Base-by-base conservation (phyloP, 306 rosid genomes). In the Purshia tridentata region DNA sequence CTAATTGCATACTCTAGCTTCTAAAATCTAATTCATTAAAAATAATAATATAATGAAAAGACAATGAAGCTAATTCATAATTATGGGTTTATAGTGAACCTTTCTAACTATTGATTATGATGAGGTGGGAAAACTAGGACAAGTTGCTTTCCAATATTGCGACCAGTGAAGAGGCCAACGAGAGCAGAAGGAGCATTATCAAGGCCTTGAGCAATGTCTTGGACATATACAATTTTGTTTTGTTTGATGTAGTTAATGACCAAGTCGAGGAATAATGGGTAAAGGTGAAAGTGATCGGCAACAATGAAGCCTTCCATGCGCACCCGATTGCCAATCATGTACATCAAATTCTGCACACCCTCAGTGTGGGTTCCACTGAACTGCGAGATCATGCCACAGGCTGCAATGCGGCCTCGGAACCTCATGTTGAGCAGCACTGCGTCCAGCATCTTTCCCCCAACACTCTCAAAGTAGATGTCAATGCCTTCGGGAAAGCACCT, bases 141-240 rank as follows among this genome's bases (percentile, higher is more conserved):
- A 0, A 75, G 76, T 60, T 81, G 81, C 69, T 78, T 84, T 14
- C 77, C 41, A 0, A 12, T 23, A 11, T 61, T 63, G 16, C 45
- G 51, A 12, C 68, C 50, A 11, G 40, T 29, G 5, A 15, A 64
- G 46, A 57, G 56, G 11, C 67, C 65, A 0, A 42, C 56, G 35
- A 53, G 13, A 44, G 61, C 69, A 1, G 49, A 20, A 1, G 77
- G 76, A 18, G 42, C 75, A 0, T 48, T 22, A 9, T 70, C 65
- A 42, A 70, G 75, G 20, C 65, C 55, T 55, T 72, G 19, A 15
- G 46, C 67, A 29, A 72, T 45, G 56, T 72, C 76, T 5, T 72
- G 56, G n/a, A 15, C 57, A 9, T 72, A 72, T 2, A 9, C 37
- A 3, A 72, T 8, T 45, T 72, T 72, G 13, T 56, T 35, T 72